phyloP scores from a whole-genome alignment of 2,329 filamentous ascomycete species.

The Lachnellula hyalina region DNA sequence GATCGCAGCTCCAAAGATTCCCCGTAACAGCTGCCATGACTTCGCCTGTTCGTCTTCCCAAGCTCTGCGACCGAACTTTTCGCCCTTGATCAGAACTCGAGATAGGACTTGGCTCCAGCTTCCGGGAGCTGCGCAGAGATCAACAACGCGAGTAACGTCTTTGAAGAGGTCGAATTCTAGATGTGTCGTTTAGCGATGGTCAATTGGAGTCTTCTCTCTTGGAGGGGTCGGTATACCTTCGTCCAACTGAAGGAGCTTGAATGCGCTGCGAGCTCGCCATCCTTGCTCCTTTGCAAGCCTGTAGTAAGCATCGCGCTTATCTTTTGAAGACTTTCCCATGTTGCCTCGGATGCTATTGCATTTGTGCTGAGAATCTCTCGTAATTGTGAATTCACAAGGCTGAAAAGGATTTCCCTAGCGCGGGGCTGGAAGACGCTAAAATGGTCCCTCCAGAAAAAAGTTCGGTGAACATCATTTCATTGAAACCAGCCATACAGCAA shows the following conservation, averaged over 20 bases:
- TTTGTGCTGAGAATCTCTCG: slow-evolving; percentile 1
- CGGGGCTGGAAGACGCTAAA: slow-evolving; percentile 9
- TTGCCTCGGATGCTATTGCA: background rate
- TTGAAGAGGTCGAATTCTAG: slow-evolving; percentile 89
- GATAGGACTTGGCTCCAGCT: slow-evolving; percentile 98
- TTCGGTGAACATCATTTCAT: background rate
- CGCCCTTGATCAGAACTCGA: slow-evolving; percentile 85
- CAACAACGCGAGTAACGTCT: slow-evolving; percentile 85
- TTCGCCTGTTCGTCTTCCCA: slow-evolving; percentile 80
- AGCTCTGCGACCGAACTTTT: slow-evolving; percentile 78
- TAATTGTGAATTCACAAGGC: background rate
- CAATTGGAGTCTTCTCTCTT: background rate
- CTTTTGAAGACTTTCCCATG: slow-evolving; percentile 98
- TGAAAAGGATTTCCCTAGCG: slow-evolving; percentile 5
- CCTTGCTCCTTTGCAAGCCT: slow-evolving; percentile 97
- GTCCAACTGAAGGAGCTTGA: slow-evolving; percentile 94
- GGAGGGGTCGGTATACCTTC: slow-evolving; percentile 45
- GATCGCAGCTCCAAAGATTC: slow-evolving; percentile 16
- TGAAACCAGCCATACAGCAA: no score
- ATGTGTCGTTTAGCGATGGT: background rate
- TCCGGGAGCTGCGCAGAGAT: slow-evolving; percentile 90
- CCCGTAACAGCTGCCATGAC: slow-evolving; percentile 56
- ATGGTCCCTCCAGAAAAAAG: slow-evolving; percentile 5
- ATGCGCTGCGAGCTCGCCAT: slow-evolving; percentile 92
- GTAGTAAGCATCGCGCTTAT: slow-evolving; percentile 98